A percentile compares a stretch with the other conserved stretches of the same genome.
Conservation (phyloP, 2,329 filamentous ascomycete species). For the Claviceps sp. region DNA sequence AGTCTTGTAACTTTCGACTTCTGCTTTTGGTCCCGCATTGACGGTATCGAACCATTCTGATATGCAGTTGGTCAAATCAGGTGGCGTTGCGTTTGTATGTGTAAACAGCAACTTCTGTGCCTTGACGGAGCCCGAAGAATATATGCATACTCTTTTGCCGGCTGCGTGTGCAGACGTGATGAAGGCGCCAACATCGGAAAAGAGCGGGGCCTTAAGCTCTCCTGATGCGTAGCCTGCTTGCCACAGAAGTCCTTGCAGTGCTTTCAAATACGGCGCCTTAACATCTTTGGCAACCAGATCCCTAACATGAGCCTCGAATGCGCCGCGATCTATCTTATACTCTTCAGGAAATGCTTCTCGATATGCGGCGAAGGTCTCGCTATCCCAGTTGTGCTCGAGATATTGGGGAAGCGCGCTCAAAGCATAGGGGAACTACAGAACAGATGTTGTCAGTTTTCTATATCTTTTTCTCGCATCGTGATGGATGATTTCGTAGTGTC, state of each 20-base stretch:
- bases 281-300: conserved; percentile 60
- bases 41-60: conserved; percentile 66
- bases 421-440: conserved; percentile 60
- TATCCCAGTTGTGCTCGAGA: conserved; percentile 54
- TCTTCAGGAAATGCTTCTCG: conserved; percentile 57
- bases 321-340: conserved; percentile 41
- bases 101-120: conserved; percentile 71
- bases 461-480: background rate
- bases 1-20: conserved; percentile 51
- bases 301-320: conserved; percentile 52
- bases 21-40: conserved; percentile 63
- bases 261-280: conserved; percentile 66
- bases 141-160: conserved; percentile 55
- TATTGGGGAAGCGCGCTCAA: conserved; percentile 50
- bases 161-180: conserved; percentile 44
- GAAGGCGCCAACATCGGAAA: conserved; percentile 56
- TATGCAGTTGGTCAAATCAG: conserved; percentile 47
- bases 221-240: conserved; percentile 58
- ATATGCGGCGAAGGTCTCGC: conserved; percentile 50
- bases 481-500: background rate
- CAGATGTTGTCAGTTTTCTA: background rate
- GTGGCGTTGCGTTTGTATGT: conserved; percentile 44
- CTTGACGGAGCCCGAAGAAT: conserved; percentile 67
- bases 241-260: conserved; percentile 70
- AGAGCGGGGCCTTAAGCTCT: conserved; percentile 58